Evolutionary conservation across 257 asterid species (phyloP).

Genomic region (Galeopsis tetrahit): DNA sequence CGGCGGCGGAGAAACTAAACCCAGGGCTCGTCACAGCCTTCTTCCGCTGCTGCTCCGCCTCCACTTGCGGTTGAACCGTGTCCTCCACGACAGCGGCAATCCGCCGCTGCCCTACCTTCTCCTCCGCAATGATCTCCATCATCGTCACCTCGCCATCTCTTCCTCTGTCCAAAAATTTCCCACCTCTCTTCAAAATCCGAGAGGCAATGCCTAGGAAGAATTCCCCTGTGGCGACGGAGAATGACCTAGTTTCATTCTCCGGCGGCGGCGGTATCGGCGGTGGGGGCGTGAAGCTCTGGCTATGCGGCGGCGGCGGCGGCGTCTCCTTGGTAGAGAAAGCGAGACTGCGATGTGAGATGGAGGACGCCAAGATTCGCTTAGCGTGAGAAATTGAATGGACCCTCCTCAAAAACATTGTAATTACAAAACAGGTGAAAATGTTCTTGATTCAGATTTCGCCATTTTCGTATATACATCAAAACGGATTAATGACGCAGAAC

Average conservation of each 20-base stretch:
- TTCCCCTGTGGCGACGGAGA: conserved; percentile 87
- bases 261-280: conserved; percentile 26
- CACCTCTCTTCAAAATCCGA: conserved; percentile 51
- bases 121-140: conserved; percentile 53
- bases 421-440: neutral
- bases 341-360: conserved; percentile 43
- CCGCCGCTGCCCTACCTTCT: conserved; percentile 49
- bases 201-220: conserved; percentile 82
- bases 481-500: no score
- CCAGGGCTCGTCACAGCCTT: conserved; percentile 82
- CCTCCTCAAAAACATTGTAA: conserved; percentile 34
- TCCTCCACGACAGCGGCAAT: conserved; percentile 78
- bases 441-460: no score
- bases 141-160: conserved; percentile 34
- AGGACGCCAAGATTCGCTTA: conserved; percentile 44
- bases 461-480: no score
- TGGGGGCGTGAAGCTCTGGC: conserved; percentile 37
- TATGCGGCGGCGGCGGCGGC: conserved; percentile 32
- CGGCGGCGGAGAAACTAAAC: conserved; percentile 98
- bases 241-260: conserved; percentile 61
- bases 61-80: conserved; percentile 81
- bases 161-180: conserved; percentile 32
- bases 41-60: conserved; percentile 74
- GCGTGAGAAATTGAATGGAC: conserved; percentile 31
- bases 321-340: conserved; percentile 59